Conservation (phyloP, 495 filamentous ascomycete genomes). For the Hyaloscypha finlandica region DNA sequence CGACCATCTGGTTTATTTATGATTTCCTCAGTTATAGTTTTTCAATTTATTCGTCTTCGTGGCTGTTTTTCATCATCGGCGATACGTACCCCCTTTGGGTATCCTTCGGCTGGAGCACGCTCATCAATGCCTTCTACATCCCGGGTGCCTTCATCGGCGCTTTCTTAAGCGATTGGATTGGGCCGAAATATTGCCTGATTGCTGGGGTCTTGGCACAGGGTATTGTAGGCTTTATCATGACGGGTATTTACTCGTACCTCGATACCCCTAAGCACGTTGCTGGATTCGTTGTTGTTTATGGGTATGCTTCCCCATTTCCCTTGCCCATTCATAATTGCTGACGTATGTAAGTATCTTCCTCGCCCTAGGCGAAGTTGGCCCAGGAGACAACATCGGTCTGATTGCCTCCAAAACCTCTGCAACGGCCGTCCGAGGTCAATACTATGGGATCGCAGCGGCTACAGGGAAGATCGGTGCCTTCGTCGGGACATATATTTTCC, state of each 20-base stretch:
- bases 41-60: constrained; percentile 71
- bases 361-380: constrained; percentile 79
- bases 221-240: constrained; percentile 85
- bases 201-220: constrained; percentile 68
- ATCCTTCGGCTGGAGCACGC: constrained; percentile 78
- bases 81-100: constrained; percentile 61
- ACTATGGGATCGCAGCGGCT: constrained; percentile 87
- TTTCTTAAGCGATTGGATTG: constrained; percentile 70
- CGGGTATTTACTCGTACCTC: constrained; percentile 66
- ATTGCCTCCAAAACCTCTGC: constrained; percentile 86
- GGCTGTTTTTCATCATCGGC: constrained; percentile 63
- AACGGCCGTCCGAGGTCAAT: constrained; percentile 83
- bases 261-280: constrained; percentile 63
- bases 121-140: constrained; percentile 83
- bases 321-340: background rate
- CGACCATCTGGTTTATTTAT: constrained; percentile 87
- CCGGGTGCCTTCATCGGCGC: constrained; percentile 76
- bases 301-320: background rate
- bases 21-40: constrained; percentile 82
- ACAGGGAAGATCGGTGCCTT: constrained; percentile 86
- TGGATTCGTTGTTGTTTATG: constrained; percentile 73
- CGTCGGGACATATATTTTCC: constrained; percentile 81
- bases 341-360: constrained; percentile 63
- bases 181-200: constrained; percentile 69
- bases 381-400: constrained; percentile 88